Base-by-base conservation (phyloP, 768 basidiomycete genomes). In the Lactarius deliciosus region DNA sequence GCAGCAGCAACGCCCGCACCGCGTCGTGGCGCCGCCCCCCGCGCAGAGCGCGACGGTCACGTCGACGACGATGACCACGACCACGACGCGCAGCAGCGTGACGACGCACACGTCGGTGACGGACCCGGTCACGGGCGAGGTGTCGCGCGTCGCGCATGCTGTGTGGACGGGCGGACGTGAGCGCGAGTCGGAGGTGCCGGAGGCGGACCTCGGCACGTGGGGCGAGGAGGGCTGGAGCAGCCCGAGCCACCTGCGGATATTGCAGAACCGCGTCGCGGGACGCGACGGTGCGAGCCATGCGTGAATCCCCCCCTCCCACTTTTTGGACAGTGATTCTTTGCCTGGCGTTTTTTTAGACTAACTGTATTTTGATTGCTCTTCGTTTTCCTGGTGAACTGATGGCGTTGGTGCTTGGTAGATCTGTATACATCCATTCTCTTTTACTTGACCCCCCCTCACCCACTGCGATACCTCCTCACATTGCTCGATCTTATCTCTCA, bases 121-220 rank as follows among this genome's bases (percentile, higher is more conserved):
- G 54, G 77, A 78, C 61, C 76, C 77, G 11, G 65, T 75, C 2
- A 76, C 76, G 8, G 77, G 77, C 20, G 73, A 72, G 9, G 69
- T 73, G 7, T 68, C 74, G 67, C 76, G 75, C 57, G 66, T 76
- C 57, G 71, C 75, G 11, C 57, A 63, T 61, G 62, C 65, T 11
- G 30, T 68, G 15, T 69, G 68, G 68, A 66, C 68, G 22, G 70
- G 62, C 22, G 70, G 70, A 15, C 61, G 62, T 7, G 68, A 61
- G 20, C 61, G 62, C 20, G 68, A 58, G 18, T 58, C 32, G 32
- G 13, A 7, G n/a, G 47, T 50, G 47, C 47, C 47, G 0, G 58
- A n/a, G 9, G 36, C 57, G 7, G 57, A 66, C 18, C 54, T 63
- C 18, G 57, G n/a, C 9, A 16, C 57, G 15, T 66, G 69, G 65